phyloP scores from a whole-genome alignment of 345 rosid genomes.

The Eucalyptus regnans region DNA sequence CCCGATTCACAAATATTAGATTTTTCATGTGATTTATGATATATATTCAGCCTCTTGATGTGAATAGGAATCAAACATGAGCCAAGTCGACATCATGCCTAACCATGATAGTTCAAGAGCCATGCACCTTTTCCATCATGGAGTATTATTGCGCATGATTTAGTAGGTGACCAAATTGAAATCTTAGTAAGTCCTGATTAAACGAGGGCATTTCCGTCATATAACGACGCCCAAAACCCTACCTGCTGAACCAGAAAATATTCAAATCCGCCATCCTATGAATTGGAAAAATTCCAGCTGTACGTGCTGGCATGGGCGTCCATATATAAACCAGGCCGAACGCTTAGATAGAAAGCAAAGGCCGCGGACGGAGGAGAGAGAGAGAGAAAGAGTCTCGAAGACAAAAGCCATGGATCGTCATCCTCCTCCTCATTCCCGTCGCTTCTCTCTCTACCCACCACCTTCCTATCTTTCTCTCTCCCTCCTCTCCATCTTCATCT shows the following conservation, averaged over 20 bases:
- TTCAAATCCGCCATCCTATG: background rate
- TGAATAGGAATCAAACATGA: accelerated
- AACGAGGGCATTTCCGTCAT: background rate
- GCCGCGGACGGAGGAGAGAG: background rate
- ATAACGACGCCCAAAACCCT: background rate
- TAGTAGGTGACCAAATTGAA: background rate
- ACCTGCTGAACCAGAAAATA: background rate
- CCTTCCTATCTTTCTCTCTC: background rate
- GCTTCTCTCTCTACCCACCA: background rate
- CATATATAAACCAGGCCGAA: background rate
- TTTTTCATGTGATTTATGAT: background rate
- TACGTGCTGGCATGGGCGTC: background rate
- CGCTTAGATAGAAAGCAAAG: background rate
- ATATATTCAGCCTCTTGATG: accelerated
- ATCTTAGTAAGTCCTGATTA: background rate
- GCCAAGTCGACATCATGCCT: accelerated
- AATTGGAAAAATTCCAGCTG: background rate
- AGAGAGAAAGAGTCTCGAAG: background rate
- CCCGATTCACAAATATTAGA: background rate
- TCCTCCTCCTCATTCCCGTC: background rate
- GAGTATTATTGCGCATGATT: background rate
- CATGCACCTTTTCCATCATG: background rate
- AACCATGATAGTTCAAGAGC: background rate
- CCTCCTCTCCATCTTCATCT: background rate
- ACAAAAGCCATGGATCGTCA: background rate